Percentiles rank a stretch among this genome's conserved stretches.
Conservation (phyloP, 1,284 basidiomycete species). For the Pterulicium gracile region DNA sequence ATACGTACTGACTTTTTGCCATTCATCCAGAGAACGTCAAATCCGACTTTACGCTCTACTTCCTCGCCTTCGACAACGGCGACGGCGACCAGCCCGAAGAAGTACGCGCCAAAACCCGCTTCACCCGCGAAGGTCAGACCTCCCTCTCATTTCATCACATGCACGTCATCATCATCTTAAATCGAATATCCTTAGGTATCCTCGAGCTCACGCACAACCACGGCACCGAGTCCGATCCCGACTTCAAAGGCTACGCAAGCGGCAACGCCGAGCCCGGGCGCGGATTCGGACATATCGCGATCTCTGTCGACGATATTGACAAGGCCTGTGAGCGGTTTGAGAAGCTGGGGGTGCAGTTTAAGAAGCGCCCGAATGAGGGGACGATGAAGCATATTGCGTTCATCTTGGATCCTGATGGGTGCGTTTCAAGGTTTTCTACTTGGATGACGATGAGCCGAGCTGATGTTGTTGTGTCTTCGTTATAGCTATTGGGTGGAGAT, state of each 20-base stretch:
- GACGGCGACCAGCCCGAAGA: constrained; percentile 33
- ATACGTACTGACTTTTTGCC: constrained; percentile 6
- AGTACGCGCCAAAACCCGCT: constrained; percentile 35
- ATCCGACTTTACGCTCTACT: constrained; percentile 68
- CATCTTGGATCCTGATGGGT: constrained; percentile 83
- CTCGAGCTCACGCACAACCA: constrained; percentile 88
- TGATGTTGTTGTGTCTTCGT: not conserved
- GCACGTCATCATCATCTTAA: constrained; percentile 6
- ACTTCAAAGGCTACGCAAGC: constrained; percentile 70
- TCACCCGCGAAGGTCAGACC: constrained; percentile 52
- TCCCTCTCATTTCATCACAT: constrained; percentile 11
- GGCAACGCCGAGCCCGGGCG: constrained; percentile 80
- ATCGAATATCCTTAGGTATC: constrained; percentile 34
- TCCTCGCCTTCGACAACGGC: constrained; percentile 65
- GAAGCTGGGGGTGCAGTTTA: constrained; percentile 73
- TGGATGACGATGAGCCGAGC: not conserved
- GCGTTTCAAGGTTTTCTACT: constrained; percentile 14
- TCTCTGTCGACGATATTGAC: constrained; percentile 77
- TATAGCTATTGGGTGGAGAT: constrained; percentile 23
- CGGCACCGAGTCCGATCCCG: constrained; percentile 73
- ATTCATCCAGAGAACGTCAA: constrained; percentile 33
- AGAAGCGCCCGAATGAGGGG: constrained; percentile 82
- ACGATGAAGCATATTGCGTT: constrained; percentile 85
- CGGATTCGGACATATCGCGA: constrained; percentile 81
- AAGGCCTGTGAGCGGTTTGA: constrained; percentile 82